Conservation (phyloP, 495 filamentous ascomycete species). For the Cladorrhinum samala region DNA sequence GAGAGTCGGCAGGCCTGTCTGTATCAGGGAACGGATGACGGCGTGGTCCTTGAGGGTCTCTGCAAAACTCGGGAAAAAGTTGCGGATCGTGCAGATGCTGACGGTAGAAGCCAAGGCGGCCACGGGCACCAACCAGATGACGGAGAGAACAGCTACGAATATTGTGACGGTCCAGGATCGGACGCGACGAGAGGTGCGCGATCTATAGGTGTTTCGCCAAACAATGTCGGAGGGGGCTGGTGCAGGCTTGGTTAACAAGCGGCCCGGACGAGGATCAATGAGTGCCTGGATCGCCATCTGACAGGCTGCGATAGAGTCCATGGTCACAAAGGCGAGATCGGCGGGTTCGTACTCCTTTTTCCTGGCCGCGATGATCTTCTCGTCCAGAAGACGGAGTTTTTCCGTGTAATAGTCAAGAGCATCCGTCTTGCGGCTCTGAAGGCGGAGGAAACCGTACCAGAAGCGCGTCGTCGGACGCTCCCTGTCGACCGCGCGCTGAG, state of each 20-base stretch:
- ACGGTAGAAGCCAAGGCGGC: constrained; percentile 72
- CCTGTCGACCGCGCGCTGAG: constrained; percentile 26
- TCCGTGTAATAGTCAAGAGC: constrained; percentile 92
- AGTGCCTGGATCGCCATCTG: constrained; percentile 95
- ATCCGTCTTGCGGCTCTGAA: constrained; percentile 70
- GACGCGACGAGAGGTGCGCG: constrained; percentile 63
- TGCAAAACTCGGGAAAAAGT: constrained; percentile 64
- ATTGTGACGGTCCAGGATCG: constrained; percentile 76
- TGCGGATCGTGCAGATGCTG: constrained; percentile 68
- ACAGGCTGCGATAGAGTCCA: constrained; percentile 85
- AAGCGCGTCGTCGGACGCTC: constrained; percentile 64
- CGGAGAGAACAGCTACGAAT: constrained; percentile 70
- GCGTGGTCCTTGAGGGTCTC: constrained; percentile 59
- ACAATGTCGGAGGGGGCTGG: constrained; percentile 84
- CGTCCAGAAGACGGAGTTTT: constrained; percentile 73
- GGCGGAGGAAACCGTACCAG: constrained; percentile 71
- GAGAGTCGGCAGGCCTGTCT: constrained; percentile 80
- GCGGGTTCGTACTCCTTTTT: constrained; percentile 72
- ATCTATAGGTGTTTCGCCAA: constrained; percentile 89
- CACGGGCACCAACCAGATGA: constrained; percentile 86
- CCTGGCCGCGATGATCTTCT: constrained; percentile 62
- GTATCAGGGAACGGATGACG: constrained; percentile 67
- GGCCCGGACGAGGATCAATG: constrained; percentile 79
- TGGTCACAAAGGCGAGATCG: constrained; percentile 88
- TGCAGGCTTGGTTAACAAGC: constrained; percentile 75